Conservation (phyloP, 208 protist genomes). For the Crithidia mellificae region DNA sequence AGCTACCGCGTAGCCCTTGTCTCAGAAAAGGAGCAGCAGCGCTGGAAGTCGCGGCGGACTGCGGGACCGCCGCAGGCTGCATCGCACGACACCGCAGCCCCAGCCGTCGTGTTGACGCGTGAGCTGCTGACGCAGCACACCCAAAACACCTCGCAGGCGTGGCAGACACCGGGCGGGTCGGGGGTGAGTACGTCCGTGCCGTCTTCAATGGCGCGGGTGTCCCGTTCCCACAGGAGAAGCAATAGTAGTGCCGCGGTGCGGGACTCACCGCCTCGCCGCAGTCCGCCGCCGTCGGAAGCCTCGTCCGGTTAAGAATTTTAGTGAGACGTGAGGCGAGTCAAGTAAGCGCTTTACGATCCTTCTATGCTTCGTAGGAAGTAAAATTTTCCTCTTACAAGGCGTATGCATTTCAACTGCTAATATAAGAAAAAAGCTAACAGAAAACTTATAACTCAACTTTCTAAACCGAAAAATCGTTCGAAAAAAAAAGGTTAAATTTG, state of each 20-base stretch:
- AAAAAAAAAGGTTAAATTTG: too few relatives aligned
- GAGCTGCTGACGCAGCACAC: slow-evolving; percentile 37
- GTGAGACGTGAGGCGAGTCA: too few relatives aligned
- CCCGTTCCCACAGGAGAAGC: slow-evolving; percentile 4
- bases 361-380: too few relatives aligned
- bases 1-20: slow-evolving; percentile 28
- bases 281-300: not conserved
- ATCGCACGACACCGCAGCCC: not conserved
- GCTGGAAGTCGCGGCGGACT: not conserved
- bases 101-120: slow-evolving; percentile 26
- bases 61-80: not conserved
- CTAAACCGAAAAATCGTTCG: too few relatives aligned
- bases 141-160: slow-evolving; percentile 16
- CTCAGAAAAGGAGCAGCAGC: slow-evolving; percentile 9
- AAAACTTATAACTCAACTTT: too few relatives aligned
- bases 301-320: not conserved
- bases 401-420: too few relatives aligned
- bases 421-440: too few relatives aligned
- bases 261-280: not conserved
- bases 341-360: too few relatives aligned
- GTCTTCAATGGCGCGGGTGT: not conserved
- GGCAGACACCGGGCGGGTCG: slow-evolving; percentile 1
- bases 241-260: too few relatives aligned
- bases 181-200: not conserved
- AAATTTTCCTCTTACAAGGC: too few relatives aligned